A percentile compares a stretch with the other conserved stretches of the same genome.
Conservation (phyloP, 1,284 basidiomycete genomes). For the Anthracocystis setariae region DNA sequence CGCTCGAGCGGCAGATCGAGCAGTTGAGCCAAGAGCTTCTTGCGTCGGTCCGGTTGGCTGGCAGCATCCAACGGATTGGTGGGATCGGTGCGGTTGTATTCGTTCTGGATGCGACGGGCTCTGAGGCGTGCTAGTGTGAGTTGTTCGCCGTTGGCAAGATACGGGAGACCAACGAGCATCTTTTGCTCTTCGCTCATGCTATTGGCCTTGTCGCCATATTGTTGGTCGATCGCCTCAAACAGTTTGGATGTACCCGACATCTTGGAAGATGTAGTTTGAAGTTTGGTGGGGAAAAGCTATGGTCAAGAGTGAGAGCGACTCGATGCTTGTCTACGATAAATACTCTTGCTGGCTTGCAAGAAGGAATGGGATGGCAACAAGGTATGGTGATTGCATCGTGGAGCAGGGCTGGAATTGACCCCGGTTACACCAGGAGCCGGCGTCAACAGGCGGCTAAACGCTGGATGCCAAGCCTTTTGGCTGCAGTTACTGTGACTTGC, state of each 20-base stretch:
- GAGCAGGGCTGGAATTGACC: too few species aligned
- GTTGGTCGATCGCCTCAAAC: constrained; percentile 24
- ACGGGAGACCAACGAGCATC: constrained; percentile 46
- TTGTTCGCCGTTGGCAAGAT: constrained; percentile 38
- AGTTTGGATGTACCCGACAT: constrained; percentile 50
- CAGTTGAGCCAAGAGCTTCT: constrained; percentile 29
- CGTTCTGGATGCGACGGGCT: constrained; percentile 35
- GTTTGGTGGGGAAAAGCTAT: not conserved
- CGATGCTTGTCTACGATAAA: too few species aligned
- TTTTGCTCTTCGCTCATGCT: constrained; percentile 37
- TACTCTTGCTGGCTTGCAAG: not conserved
- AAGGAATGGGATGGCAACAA: too few species aligned
- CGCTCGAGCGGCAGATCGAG: constrained; percentile 12
- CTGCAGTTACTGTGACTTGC: not conserved
- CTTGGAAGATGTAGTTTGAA: not conserved
- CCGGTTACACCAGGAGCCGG: constrained; percentile 23
- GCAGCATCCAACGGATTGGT: constrained; percentile 29
- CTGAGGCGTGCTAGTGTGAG: constrained; percentile 36
- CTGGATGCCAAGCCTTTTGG: constrained; percentile 16
- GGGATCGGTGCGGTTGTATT: constrained; percentile 44
- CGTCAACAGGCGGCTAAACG: not conserved
- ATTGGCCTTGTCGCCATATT: constrained; percentile 15
- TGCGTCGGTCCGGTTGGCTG: constrained; percentile 14
- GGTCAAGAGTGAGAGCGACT: too few species aligned
- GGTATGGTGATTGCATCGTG: too few species aligned